Percentiles rank a stretch among this genome's conserved stretches.
Conservation (phyloP, 2,329 filamentous ascomycete species). For the Pyrenochaeta sp. region DNA sequence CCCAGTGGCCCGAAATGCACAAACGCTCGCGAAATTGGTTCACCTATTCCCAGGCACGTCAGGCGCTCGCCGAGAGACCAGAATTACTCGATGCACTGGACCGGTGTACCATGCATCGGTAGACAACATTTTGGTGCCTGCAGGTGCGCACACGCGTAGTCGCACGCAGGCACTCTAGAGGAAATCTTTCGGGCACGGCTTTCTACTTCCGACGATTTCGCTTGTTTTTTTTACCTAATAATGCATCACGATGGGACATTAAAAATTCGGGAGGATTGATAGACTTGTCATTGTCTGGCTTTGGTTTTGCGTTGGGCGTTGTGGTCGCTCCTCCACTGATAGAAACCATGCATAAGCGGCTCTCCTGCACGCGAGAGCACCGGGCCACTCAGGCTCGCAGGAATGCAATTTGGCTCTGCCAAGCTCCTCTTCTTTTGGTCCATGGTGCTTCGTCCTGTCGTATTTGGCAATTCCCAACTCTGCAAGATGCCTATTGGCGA, state of each 20-base stretch:
- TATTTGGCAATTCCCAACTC: too few relatives aligned
- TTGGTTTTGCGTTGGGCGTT: slow-evolving; percentile 34
- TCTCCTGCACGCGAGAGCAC: slow-evolving; percentile 27
- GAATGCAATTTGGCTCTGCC: slow-evolving; percentile 38
- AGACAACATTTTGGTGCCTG: slow-evolving; percentile 22
- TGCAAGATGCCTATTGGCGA: too few relatives aligned
- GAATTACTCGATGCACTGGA: slow-evolving; percentile 89
- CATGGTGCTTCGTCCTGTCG: too few relatives aligned
- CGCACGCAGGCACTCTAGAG: slow-evolving; percentile 18
- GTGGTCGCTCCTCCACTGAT: slow-evolving; percentile 40
- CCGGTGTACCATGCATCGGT: slow-evolving; percentile 68
- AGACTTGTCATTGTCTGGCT: slow-evolving; percentile 26
- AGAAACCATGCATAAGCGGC: slow-evolving; percentile 43
- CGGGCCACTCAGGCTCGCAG: slow-evolving; percentile 29
- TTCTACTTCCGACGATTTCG: slow-evolving; percentile 16
- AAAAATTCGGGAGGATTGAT: slow-evolving; percentile 38
- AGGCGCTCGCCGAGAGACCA: slow-evolving; percentile 77
- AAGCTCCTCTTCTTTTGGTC: slow-evolving; percentile 7
- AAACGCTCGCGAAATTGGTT: slow-evolving; percentile 94
- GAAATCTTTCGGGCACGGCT: slow-evolving; percentile 2
- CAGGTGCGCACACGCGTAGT: slow-evolving; percentile 11
- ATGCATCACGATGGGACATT: slow-evolving; percentile 36
- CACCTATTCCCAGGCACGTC: slow-evolving; percentile 80
- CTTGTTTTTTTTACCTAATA: slow-evolving; percentile 31
- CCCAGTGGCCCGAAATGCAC: slow-evolving; percentile 90